Evolutionary conservation across 2,329 filamentous ascomycete species (phyloP), one percentile per base, ranked within the genome.

Genomic region (Hypoxylon sp.): DNA sequence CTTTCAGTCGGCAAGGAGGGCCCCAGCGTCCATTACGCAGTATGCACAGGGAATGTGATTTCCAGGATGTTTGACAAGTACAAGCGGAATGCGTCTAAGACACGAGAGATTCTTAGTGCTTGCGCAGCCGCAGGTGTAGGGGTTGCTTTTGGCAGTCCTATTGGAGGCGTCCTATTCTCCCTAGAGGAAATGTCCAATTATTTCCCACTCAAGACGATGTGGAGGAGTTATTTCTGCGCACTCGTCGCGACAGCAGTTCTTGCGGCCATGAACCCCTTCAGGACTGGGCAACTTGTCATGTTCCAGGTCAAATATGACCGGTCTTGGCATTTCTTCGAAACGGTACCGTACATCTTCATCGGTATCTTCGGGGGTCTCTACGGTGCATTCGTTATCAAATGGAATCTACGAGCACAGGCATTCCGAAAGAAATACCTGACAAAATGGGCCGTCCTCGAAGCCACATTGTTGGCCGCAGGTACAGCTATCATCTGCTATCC

Each of bases 251-350:
- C 96, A 0, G 93, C 94, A 54, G 93, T 97, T 15, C 83, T 99
- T 42, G 92, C 96, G 27, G 93, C 93, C 65, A 97, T 99, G 93
- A 99, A 99, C 74, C 96, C 96, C 21, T 99, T 99, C 81, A 86
- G 96, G 57, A 98, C 96, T 0, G 96, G 96, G 19, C 96, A 99
- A 78, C 87, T 99, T 46, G 96, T 99, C 88, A 98, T 99, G 95
- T 99, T 99, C 80, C 94, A 97, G 75, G 95, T 99, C 75, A 89
- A 90, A 75, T 99, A 99, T 77, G 95, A 98, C 79, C 91, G 95
- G 44, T 91, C 92, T 44, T 99, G 96, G 96, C 96, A 99, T 82
- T 97, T 97, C 76, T 99, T 99, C 77, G 96, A 99, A 79, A 86
- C 96, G 2, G 80, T 97, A 27, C 98, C 98, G 78, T 99, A 97